Conservation (phyloP, 495 filamentous ascomycete genomes). For the Aspergillus saccharolyticus region DNA sequence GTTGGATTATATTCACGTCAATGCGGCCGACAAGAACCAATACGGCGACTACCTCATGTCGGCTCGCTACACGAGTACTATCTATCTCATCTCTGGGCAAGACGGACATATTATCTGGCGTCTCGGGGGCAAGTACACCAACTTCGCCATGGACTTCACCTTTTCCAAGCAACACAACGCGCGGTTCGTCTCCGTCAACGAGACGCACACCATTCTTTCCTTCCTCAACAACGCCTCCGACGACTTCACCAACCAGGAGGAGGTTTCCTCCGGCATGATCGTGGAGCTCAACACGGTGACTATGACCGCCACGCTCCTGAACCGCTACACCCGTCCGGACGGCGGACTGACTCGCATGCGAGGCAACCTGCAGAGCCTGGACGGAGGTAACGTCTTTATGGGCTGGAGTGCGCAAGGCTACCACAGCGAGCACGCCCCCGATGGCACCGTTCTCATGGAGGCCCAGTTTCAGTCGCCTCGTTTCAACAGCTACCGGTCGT, state of each 20-base stretch:
- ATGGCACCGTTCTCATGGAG: conserved; percentile 46
- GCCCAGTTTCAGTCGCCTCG: conserved; percentile 28
- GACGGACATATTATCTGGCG: conserved; percentile 53
- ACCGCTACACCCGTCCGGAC: conserved; percentile 41
- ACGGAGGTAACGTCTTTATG: conserved; percentile 47
- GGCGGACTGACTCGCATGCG: conserved; percentile 46
- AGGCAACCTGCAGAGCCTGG: conserved; percentile 51
- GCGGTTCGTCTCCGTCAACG: conserved; percentile 43
- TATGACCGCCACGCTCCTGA: conserved; percentile 37
- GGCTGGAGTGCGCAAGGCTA: conserved; percentile 53
- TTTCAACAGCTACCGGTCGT: conserved; percentile 33
- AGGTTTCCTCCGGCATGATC: conserved; percentile 46
- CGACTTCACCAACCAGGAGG: conserved; percentile 30
- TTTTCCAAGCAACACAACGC: conserved; percentile 58
- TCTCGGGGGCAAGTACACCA: conserved; percentile 41
- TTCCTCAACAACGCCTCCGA: conserved; percentile 50
- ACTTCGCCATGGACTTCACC: conserved; percentile 38
- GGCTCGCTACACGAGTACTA: conserved; percentile 46
- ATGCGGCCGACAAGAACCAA: conserved; percentile 33
- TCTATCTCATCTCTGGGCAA: conserved; percentile 52
- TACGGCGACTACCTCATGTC: conserved; percentile 54
- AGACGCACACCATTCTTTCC: conserved; percentile 43
- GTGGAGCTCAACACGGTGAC: conserved; percentile 41
- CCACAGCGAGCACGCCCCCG: conserved; percentile 48
- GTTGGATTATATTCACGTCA: conserved; percentile 33